phyloP scores from a whole-genome alignment of 139 green algal species.

The Chlamydomonas schloesseri region DNA sequence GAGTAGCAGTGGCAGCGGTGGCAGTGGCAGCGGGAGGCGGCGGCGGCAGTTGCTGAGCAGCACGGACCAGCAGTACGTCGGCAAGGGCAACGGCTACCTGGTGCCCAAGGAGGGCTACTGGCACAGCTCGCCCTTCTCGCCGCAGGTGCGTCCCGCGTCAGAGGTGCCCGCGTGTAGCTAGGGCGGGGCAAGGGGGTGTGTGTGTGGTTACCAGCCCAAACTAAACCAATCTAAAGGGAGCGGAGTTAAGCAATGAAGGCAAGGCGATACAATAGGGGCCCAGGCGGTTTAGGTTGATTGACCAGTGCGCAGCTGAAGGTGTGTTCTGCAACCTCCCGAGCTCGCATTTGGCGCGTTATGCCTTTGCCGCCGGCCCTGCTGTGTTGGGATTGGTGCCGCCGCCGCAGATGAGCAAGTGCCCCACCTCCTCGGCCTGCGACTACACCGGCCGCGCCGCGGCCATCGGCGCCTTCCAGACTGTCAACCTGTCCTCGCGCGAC shows the following conservation, averaged over 20 bases:
- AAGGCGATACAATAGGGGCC: too few species aligned
- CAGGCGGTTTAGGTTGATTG: not conserved
- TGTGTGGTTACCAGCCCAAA: too few species aligned
- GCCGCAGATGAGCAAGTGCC: constrained; percentile 22
- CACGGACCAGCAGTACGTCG: too few species aligned
- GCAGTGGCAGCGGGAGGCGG: not conserved
- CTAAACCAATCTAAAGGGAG: too few species aligned
- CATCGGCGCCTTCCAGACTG: not conserved
- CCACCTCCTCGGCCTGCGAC: not conserved
- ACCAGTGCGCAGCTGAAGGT: not conserved
- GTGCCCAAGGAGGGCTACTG: constrained; percentile 28
- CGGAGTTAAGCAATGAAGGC: too few species aligned
- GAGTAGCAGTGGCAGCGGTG: not conserved
- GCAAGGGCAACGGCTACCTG: not conserved
- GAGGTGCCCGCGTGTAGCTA: too few species aligned
- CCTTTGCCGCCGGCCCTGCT: too few species aligned
- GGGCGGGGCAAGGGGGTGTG: too few species aligned
- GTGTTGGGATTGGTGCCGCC: too few species aligned
- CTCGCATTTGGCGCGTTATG: too few species aligned
- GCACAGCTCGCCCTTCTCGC: constrained; percentile 18
- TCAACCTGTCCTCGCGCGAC: not conserved
- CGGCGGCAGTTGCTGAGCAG: not conserved
- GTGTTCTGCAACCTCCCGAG: too few species aligned
- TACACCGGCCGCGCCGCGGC: not conserved
- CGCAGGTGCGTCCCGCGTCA: not conserved